Evolutionary conservation across 257 asterid species (phyloP).

Genomic region (Petrea volubilis): DNA sequence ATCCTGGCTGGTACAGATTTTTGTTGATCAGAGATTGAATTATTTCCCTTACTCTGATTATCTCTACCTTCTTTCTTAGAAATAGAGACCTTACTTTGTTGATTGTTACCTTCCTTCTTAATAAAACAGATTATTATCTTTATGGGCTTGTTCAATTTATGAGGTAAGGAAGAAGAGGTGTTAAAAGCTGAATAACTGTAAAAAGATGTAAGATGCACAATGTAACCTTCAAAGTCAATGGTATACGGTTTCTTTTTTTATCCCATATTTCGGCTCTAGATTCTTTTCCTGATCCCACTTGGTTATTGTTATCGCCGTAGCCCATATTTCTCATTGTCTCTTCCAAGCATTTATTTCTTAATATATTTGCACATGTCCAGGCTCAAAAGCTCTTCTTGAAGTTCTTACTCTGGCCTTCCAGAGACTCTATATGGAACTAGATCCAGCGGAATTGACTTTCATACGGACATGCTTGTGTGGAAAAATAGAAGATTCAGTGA

Average conservation of each 20-base stretch:
- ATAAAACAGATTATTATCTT: not conserved
- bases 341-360: not conserved
- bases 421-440: slow-evolving; percentile 63
- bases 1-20: not conserved
- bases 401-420: slow-evolving; percentile 58
- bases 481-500: slow-evolving; percentile 48
- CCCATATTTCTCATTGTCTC: not conserved
- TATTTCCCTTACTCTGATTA: not conserved
- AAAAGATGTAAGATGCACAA: not conserved
- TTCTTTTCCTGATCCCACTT: slow-evolving; percentile 3
- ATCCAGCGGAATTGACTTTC: slow-evolving; percentile 44
- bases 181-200: not conserved
- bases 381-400: slow-evolving; percentile 57
- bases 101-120: not conserved
- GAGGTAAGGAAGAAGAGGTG: not conserved
- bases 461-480: slow-evolving; percentile 57
- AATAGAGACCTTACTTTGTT: not conserved
- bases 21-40: not conserved
- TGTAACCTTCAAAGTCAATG: slow-evolving; percentile 7
- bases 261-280: not conserved
- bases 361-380: slow-evolving; percentile 38
- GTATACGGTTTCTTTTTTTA: not conserved
- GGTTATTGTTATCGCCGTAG: not conserved
- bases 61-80: not conserved
- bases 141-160: not conserved